Conservation (phyloP, 75 land plant genomes). For the Cryptomeria japonica region DNA sequence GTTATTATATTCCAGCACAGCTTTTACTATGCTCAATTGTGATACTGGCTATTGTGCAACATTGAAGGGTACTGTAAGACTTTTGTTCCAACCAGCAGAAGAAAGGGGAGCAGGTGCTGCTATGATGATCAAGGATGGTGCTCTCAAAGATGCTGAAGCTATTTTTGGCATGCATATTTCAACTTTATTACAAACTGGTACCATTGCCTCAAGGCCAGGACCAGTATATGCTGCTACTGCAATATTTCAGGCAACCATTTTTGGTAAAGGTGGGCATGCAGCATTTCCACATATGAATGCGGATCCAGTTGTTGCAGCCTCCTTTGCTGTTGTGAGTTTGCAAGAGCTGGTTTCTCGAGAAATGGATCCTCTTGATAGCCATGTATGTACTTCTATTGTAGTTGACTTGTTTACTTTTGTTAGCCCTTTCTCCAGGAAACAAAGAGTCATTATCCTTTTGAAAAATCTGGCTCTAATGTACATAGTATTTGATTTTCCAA, state of each 20-base stretch:
- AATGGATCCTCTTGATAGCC: slow-evolving; percentile 69
- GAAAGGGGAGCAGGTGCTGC: slow-evolving; percentile 81
- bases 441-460: too few species aligned
- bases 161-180: slow-evolving; percentile 79
- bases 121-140: slow-evolving; percentile 78
- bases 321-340: slow-evolving; percentile 66
- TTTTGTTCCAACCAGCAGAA: slow-evolving; percentile 89
- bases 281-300: slow-evolving; percentile 55
- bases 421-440: background rate
- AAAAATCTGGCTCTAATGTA: too few species aligned
- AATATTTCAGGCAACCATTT: slow-evolving; percentile 50
- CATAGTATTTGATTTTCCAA: too few species aligned
- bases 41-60: background rate
- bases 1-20: background rate
- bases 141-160: slow-evolving; percentile 69
- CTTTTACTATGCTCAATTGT: background rate
- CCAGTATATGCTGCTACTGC: slow-evolving; percentile 57
- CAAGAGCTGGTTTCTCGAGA: slow-evolving; percentile 82
- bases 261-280: slow-evolving; percentile 78
- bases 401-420: background rate
- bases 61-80: slow-evolving; percentile 69
- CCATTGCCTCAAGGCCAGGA: slow-evolving; percentile 44
- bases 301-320: slow-evolving; percentile 74
- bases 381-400: slow-evolving; percentile 29
- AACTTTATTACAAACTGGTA: slow-evolving; percentile 37